Evolutionary conservation across 495 filamentous ascomycete genomes (phyloP).

Genomic region (Aspergillus funiculosus): DNA sequence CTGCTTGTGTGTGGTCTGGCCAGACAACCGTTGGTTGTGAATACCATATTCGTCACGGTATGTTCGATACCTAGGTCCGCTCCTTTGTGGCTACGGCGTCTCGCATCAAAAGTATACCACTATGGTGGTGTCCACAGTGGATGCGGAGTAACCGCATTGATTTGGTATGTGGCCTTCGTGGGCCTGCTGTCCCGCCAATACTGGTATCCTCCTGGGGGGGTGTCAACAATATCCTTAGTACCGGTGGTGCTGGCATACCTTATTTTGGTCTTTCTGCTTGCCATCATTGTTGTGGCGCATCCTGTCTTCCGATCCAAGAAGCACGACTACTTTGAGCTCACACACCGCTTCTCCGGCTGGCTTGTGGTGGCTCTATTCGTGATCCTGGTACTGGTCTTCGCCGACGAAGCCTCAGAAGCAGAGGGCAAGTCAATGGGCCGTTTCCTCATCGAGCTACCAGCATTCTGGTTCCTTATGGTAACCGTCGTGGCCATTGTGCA

Average conservation of each 20-base stretch:
- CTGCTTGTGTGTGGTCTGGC: constrained; percentile 53
- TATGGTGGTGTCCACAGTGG: constrained; percentile 74
- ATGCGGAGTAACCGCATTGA: constrained; percentile 58
- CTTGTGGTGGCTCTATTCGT: constrained; percentile 44
- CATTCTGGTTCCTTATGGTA: constrained; percentile 41
- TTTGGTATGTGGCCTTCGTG: constrained; percentile 64
- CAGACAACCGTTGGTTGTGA: constrained; percentile 71
- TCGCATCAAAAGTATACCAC: constrained; percentile 69
- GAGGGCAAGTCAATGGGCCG: constrained; percentile 23
- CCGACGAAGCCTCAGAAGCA: constrained; percentile 28
- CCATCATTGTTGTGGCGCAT: constrained; percentile 40
- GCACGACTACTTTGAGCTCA: constrained; percentile 54
- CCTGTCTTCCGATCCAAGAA: constrained; percentile 40
- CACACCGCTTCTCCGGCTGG: constrained; percentile 54
- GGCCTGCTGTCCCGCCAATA: constrained; percentile 46
- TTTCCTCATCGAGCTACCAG: constrained; percentile 36
- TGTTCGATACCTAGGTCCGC: constrained; percentile 53
- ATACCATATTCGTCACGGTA: constrained; percentile 59
- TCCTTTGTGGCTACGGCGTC: constrained; percentile 57
- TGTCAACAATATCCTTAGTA: constrained; percentile 20
- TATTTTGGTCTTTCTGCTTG: constrained; percentile 36
- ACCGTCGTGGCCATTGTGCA: constrained; percentile 36
- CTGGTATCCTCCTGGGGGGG: constrained; percentile 21
- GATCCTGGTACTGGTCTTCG: constrained; percentile 34
- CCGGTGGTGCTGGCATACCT: constrained; percentile 35